A percentile compares a stretch with the other conserved stretches of the same genome.
Evolutionary conservation across 306 rosid genomes (phyloP).

Genomic region (Oemleria cerasiformis): DNA sequence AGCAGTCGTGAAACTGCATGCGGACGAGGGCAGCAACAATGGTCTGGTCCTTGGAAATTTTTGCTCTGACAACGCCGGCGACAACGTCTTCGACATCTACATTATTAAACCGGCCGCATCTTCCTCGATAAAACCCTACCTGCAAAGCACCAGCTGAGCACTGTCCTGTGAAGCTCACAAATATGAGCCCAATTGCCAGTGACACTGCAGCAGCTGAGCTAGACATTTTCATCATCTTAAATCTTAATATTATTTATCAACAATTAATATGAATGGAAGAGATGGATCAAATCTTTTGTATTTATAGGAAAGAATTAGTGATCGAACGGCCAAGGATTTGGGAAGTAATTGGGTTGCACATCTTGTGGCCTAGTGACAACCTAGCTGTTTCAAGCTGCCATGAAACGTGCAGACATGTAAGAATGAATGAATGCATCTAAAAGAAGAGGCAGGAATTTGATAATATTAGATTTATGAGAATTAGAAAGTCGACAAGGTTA

Average conservation of each 20-base stretch:
- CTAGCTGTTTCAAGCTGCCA: not conserved
- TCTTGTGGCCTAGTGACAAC: not conserved
- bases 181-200: slow-evolving; percentile 10
- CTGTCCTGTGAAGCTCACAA: slow-evolving; percentile 20
- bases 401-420: slow-evolving; percentile 6
- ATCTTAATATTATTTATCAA: not conserved
- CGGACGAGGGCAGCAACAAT: slow-evolving; percentile 40
- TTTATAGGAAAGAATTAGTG: not conserved
- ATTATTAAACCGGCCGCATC: slow-evolving; percentile 18
- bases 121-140: slow-evolving; percentile 29
- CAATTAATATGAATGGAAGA: not conserved
- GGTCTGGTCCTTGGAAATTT: not conserved
- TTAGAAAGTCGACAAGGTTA: slow-evolving; percentile 1
- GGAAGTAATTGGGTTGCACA: slow-evolving; percentile 13
- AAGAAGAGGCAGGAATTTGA: not conserved
- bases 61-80: not conserved
- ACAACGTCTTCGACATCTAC: slow-evolving; percentile 30
- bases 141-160: slow-evolving; percentile 12
- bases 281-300: not conserved
- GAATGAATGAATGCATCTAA: not conserved
- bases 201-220: not conserved
- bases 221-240: slow-evolving; percentile 7
- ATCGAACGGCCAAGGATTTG: no score
- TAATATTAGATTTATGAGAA: not conserved
- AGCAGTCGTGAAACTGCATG: slow-evolving; percentile 48